These are phyloP conservation scores for Cucurbita argyrosperma DNA, from an alignment of 306 rosid genomes.

Conservation along the genomic window DNA sequence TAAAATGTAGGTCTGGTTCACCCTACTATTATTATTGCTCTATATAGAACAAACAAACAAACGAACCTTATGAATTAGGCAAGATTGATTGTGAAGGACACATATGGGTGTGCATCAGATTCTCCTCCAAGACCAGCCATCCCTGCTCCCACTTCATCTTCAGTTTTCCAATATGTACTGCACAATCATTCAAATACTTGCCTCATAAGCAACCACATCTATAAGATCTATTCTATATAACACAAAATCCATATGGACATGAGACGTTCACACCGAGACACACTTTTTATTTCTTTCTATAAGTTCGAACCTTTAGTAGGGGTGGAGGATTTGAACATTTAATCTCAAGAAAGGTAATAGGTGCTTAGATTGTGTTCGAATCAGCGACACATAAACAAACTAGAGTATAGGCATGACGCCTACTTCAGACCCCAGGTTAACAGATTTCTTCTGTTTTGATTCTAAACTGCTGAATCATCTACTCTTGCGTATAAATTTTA, in stretches of 20 bases:
- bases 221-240: neutral
- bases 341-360: neutral
- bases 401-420: neutral
- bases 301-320: neutral
- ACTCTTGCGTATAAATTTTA: neutral
- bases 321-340: neutral
- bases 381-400: neutral
- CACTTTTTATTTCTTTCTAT: neutral
- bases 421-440: neutral
- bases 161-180: conserved; percentile 75
- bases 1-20: conserved; percentile 16
- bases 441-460: neutral
- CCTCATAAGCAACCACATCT: neutral
- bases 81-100: conserved; percentile 71
- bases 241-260: neutral
- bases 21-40: conserved; percentile 38
- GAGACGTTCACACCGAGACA: neutral
- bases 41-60: conserved; percentile 10
- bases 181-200: neutral
- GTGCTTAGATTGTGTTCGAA: neutral
- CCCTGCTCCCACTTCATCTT: conserved; percentile 65
- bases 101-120: conserved; percentile 63
- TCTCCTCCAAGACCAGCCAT: conserved; percentile 79
- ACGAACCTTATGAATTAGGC: conserved; percentile 20
- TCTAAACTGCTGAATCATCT: neutral